Percentiles rank a stretch among this genome's conserved stretches.
Evolutionary conservation across 129 eudicot species (phyloP).

Genomic region (Sambucus nigra): DNA sequence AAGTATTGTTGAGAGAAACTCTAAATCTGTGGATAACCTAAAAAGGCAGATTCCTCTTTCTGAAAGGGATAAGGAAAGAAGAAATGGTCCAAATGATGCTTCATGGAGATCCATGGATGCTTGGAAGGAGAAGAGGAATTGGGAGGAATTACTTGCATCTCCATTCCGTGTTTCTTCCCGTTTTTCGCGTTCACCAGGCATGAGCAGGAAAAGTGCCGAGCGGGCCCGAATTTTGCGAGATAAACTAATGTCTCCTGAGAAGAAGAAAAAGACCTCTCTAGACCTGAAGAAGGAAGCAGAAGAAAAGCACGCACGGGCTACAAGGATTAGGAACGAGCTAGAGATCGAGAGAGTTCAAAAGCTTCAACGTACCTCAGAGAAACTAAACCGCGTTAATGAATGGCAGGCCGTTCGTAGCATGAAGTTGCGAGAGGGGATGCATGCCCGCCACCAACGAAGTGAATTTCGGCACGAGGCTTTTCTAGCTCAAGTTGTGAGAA

Average conservation of each 20-base stretch:
- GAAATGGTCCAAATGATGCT: slow-evolving; percentile 31
- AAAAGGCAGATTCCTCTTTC: slow-evolving; percentile 27
- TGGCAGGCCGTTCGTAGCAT: slow-evolving; percentile 92
- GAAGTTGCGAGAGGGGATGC: slow-evolving; percentile 67
- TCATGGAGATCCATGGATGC: slow-evolving; percentile 73
- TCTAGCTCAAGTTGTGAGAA: slow-evolving; percentile 80
- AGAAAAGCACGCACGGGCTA: slow-evolving; percentile 92
- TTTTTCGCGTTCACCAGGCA: slow-evolving; percentile 76
- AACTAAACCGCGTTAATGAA: slow-evolving; percentile 81
- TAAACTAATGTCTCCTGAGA: slow-evolving; percentile 91
- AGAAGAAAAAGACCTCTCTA: slow-evolving; percentile 64
- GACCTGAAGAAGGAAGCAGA: slow-evolving; percentile 91
- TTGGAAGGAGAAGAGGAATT: slow-evolving; percentile 91
- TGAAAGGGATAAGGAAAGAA: slow-evolving; percentile 62
- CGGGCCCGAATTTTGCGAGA: slow-evolving; percentile 82
- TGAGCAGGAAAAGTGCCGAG: slow-evolving; percentile 74
- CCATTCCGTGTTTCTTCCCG: slow-evolving; percentile 73
- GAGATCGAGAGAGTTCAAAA: slow-evolving; percentile 82
- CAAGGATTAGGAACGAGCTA: slow-evolving; percentile 68
- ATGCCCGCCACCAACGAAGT: slow-evolving; percentile 84
- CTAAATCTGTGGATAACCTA: slow-evolving; percentile 34
- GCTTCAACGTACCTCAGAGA: slow-evolving; percentile 82
- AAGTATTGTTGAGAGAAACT: slow-evolving; percentile 20
- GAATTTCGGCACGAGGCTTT: slow-evolving; percentile 86
- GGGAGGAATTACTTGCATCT: slow-evolving; percentile 83